Base-by-base conservation (phyloP, 2,329 filamentous ascomycete genomes). In the Monosporascus sp. region DNA sequence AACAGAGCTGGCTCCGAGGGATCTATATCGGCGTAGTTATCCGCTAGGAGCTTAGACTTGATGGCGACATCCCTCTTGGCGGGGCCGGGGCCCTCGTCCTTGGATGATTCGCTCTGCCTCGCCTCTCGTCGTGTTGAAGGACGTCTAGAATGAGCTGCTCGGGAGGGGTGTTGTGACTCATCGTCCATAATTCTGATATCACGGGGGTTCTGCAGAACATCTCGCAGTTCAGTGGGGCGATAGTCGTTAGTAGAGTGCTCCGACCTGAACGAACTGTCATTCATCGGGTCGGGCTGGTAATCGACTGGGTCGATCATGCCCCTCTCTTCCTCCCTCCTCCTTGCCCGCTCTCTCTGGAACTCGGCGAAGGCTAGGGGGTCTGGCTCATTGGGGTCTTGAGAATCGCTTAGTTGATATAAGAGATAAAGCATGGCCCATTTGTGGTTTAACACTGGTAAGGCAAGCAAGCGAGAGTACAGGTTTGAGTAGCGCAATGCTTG, bases 361-460 rank as follows among this genome's bases (percentile, higher is more conserved):
- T 69, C 66, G 35, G 63, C 62, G 48, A 66, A 65, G 11, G 65
- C 67, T 38, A 58, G 52, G 9, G 64, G 64, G 52, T 70, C 67
- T 27, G 77, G 79, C 51, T 81, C 77, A 61, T 71, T 74, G 2
- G 80, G 79, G 55, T 83, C 76, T 36, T 80, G 78, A 3, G 81
- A 83, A 65, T 92, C 88, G 56, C 89, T 85, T 48, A 97, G 81
- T 63, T 90, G 86, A 68, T 94, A 88, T 43, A 99, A 81, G 43
- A 99, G 84, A 68, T 95, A 95, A 20, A 99, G 78, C 60, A 99
- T 97, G 3, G 89, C 90, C 91, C 92, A 97, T 80, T 99, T 99
- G 71, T 96, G 89, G 64, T 89, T 88, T 45, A 99, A 79, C 6
- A 97, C 92, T 0, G 92, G 92, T 60, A 97, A 85, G n/a, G 90